Base-by-base conservation (phyloP, 2,329 filamentous ascomycete genomes). In the Cytospora schulzeri region DNA sequence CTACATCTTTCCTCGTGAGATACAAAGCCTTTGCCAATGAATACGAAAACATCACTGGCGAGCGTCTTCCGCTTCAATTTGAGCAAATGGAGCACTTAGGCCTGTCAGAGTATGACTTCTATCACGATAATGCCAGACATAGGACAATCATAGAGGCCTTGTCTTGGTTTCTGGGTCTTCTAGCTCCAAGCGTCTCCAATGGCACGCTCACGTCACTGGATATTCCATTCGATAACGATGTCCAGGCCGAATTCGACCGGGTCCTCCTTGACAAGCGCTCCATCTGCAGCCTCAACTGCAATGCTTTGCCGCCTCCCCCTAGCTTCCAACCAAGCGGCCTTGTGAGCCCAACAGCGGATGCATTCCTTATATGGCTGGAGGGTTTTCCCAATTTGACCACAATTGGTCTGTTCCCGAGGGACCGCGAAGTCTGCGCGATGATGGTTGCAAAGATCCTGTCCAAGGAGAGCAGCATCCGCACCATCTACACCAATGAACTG, bases 401-500 rank as follows among this genome's bases (percentile, higher is more conserved):
- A 3, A 15, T 67, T n/a, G 60, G 63, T 22, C 22, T 63, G 11
- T 66, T 51, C 22, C 60, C 64, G 5, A 7, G 45, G 3, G 45
- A 29, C 4, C 22, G 33, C 5, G 50, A 61, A 1, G 26, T 8
- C 15, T 55, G 26, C 26, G 52, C 26, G 22, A 28, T 28, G 24
- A 24, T 58, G 17, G 22, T 66, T 14, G 22, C 54, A 9, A 51
- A 38, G 31, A 14, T 66, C n/a, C 45, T 66, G 41, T 2, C 6
- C 0, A 17, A 28, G 48, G 38, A 56, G n/a, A 53, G 17, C 50
- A 31, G 33, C 14, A 60, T 67, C 41, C 28, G 64, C 26, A 63
- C 56, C 2, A 67, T 67, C 57, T 66, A 67, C 41, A 67, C 66
- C 2, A 26, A 63, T 3, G 24, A 19, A 17, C 64, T 67, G 6